Percentiles rank a stretch among this genome's conserved stretches.
phyloP scores from a whole-genome alignment of 257 asterid genomes.

The Solanum sparsipilum region DNA sequence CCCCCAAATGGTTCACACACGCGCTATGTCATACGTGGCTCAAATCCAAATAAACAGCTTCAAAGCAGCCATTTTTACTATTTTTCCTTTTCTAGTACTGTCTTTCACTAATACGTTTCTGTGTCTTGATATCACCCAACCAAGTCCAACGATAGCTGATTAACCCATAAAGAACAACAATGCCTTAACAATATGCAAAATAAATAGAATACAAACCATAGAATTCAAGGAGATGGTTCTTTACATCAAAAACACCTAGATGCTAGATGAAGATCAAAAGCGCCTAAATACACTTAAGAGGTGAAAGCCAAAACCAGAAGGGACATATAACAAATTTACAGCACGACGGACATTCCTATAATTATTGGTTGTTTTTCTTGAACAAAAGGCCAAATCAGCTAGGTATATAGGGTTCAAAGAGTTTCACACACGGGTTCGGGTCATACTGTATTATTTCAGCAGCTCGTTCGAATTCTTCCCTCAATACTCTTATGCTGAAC shows the following conservation, averaged over 20 bases:
- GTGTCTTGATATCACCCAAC: neutral
- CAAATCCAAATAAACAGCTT: neutral
- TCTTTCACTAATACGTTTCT: neutral
- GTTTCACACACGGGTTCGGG: slow-evolving; percentile 48
- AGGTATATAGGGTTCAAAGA: slow-evolving; percentile 74
- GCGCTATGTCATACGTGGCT: neutral
- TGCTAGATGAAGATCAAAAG: neutral
- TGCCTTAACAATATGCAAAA: neutral
- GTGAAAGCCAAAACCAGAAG: neutral
- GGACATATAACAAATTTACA: slow-evolving; percentile 20
- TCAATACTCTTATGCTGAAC: slow-evolving; percentile 66
- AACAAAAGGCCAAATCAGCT: slow-evolving; percentile 6
- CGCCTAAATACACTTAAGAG: neutral
- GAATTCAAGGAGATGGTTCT: neutral
- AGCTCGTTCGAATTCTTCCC: slow-evolving; percentile 95
- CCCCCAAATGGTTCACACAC: too few species aligned
- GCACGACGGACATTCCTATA: neutral
- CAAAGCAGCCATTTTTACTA: neutral
- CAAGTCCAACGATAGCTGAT: neutral
- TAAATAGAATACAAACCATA: neutral
- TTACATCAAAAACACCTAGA: neutral
- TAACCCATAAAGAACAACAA: neutral
- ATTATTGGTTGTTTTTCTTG: neutral
- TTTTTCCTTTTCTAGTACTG: neutral
- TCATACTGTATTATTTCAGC: slow-evolving; percentile 74